phyloP scores from a whole-genome alignment of 352 stramenopile species.

The Phytophthora fragariae region DNA sequence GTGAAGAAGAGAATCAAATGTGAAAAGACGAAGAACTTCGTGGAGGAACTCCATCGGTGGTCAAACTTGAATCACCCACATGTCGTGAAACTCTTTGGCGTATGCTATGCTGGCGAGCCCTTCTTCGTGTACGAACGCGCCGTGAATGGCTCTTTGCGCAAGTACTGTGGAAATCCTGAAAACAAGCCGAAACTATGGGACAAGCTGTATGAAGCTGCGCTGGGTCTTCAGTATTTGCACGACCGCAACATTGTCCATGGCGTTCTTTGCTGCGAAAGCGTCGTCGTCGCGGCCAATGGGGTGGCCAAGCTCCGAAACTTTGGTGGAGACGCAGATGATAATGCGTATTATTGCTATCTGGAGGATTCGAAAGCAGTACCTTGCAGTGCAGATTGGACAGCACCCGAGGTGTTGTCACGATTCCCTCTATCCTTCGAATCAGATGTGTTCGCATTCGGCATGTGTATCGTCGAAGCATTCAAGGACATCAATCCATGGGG shows the following conservation, averaged over 20 bases:
- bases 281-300: constrained; percentile 18
- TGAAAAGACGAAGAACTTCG: constrained; percentile 3
- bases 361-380: too few relatives aligned
- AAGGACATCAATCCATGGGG: too few relatives aligned
- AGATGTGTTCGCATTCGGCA: constrained; percentile 2
- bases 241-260: constrained; percentile 28
- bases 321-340: neutral
- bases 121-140: constrained; percentile 26
- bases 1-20: neutral
- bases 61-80: constrained; percentile 25
- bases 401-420: constrained; percentile 9
- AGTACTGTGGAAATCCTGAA: neutral
- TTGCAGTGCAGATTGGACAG: neutral
- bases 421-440: constrained; percentile 17
- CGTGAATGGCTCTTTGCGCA: neutral
- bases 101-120: neutral
- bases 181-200: constrained; percentile 8
- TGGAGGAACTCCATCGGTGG: constrained; percentile 26
- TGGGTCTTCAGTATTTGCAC: constrained; percentile 40
- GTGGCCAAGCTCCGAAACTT: constrained; percentile 25
- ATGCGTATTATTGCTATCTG: too few relatives aligned
- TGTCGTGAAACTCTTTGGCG: constrained; percentile 27
- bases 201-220: constrained; percentile 29
- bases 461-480: constrained; percentile 4
- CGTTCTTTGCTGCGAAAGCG: constrained; percentile 20